Percentiles rank a stretch among this genome's conserved stretches.
phyloP scores from a whole-genome alignment of 139 green algal genomes.

The Trebouxia sp. region DNA sequence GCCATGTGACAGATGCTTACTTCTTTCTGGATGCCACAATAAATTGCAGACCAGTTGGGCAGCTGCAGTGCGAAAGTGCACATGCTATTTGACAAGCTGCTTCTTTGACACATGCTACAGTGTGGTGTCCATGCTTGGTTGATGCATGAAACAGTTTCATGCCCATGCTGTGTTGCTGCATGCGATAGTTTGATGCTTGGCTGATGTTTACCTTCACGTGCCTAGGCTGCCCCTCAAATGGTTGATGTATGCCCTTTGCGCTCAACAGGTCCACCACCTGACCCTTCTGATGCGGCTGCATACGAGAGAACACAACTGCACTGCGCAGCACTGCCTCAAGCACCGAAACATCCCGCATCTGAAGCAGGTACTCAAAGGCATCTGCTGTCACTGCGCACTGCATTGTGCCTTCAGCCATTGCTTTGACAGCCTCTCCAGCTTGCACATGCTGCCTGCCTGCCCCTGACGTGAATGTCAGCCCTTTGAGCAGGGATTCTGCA shows the following conservation, averaged over 20 bases:
- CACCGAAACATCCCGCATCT: neutral
- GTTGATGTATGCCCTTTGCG: neutral
- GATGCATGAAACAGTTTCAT: too few species aligned
- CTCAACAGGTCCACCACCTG: slow-evolving; percentile 10
- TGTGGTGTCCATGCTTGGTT: too few species aligned
- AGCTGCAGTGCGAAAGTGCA: too few species aligned
- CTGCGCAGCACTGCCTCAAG: slow-evolving; percentile 5
- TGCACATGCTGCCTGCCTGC: neutral
- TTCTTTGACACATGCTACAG: too few species aligned
- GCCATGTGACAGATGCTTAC: too few species aligned
- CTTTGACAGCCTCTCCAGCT: neutral
- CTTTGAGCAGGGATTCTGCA: neutral
- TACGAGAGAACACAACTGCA: slow-evolving; percentile 5
- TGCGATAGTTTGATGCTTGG: too few species aligned
- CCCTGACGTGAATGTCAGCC: neutral
- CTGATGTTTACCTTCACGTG: neutral
- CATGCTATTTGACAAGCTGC: too few species aligned
- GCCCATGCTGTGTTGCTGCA: too few species aligned
- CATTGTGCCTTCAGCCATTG: neutral
- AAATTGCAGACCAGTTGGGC: too few species aligned
- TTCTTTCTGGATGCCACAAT: too few species aligned
- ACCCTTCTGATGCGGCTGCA: slow-evolving; percentile 20
- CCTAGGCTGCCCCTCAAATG: neutral
- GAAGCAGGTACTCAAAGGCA: neutral
- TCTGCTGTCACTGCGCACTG: slow-evolving; percentile 2